Evolutionary conservation across 2,329 filamentous ascomycete genomes (phyloP), one percentile per base, ranked within the genome.

Genomic region (Botrytis tulipae): DNA sequence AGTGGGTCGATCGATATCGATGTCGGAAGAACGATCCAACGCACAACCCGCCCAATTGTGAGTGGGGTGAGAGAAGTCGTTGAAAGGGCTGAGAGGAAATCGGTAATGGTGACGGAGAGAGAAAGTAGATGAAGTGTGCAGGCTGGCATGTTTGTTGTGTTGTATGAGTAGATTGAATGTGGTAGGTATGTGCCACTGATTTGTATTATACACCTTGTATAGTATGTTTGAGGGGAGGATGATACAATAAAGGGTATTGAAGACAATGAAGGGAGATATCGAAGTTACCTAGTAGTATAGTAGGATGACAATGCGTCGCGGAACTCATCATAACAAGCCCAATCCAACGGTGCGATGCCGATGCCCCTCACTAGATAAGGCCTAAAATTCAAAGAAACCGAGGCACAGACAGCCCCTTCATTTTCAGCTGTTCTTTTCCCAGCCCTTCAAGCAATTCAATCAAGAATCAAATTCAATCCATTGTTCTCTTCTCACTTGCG

Each of bases 1-100:
- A 87, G 81, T 9, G 81, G 78, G 12, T 73, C 37, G 16, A 80
- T 82, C 12, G 85, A 86, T 61, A 85, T 79, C 0, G 77, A 78
- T 2, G 82, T 82, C 1, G 86, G 85, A 29, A 83, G 82, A 73
- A 87, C 84, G 62, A 87, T 85, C 85, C 85, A 87, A 60, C 86
- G 81, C 57, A 86, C 77, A 51, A 84, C 83, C 73, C 80, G 81
- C 46, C 84, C 83, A 40, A 82, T 77, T 1, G 85, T 81, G 4
- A 87, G 80, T 0, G 85, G 84, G 37, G 80, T 80, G 40, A 82
- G 42, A n/a, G 77, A 74, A 29, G 80, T 74, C 0, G 70, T 66
- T 40, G 77, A 78, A 68, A 87, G 81, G 29, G 81, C 79, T 4
- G 80, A 76, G 71, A 86, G 80, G 80, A 85, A 87, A 42, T 80